Base-by-base conservation (phyloP, 1,284 basidiomycete species). In the Rhodotorula sp. region DNA sequence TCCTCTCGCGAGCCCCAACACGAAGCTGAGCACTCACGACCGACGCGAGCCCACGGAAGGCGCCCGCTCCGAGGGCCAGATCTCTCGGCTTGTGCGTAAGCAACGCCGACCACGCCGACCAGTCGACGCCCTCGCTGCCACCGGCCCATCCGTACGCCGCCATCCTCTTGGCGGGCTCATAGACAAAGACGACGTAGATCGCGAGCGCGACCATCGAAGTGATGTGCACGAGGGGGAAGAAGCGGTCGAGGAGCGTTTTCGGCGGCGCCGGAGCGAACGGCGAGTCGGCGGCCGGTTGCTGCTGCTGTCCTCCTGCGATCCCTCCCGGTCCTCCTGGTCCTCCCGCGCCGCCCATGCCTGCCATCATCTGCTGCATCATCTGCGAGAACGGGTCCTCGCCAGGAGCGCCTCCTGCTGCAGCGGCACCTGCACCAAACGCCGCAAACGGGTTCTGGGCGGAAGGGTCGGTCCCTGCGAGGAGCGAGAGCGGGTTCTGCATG, bases 161-260 rank as follows among this genome's bases (percentile, higher is more conserved):
- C 6, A 69, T 58, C 60, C 70, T 62, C 51, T 46, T 62, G 34
- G 70, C 65, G 6, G 78, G 78, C 65, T 79, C 78, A 51, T 75
- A 60, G 56, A 71, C 62, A 20, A 65, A 70, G n/a, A 79, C 71
- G n/a, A 72, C 72, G 59, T 76, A 79, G 14, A 64, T 63, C 18
- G 75, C 75, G 21, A 79, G 62, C 5, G 61, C 72, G 58, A 79
- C 72, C 78, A 79, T 79, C 39, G 75, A 60, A 8, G 77, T 31
- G 26, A 79, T 47, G 64, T 79, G 78, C 15, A 78, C 46, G 59
- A 79, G 61, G 20, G 78, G 78, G 46, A 79, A 74, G 26, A 78
- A 34, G 29, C 76, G 64, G 49, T 79, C 78, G 47, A 75, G 64
- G 65, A 72, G 63, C 5, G 78, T 78, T 64, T 78, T 78, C 54